Conservation (phyloP, 2,329 filamentous ascomycete genomes). For the Leptographium wingfieldii region DNA sequence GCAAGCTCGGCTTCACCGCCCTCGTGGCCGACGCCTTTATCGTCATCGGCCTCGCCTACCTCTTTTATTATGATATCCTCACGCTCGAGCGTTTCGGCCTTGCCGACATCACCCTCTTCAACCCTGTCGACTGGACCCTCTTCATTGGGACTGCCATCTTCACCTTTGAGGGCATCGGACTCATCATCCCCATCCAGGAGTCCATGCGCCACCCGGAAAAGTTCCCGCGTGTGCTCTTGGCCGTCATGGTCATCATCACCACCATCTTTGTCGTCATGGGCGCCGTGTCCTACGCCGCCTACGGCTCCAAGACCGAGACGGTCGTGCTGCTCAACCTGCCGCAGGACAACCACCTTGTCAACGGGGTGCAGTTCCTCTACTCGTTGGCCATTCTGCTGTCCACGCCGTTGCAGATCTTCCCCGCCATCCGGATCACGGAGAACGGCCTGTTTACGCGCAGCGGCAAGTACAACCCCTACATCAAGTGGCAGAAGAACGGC, state of each 20-base stretch:
- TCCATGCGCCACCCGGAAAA: conserved; percentile 87
- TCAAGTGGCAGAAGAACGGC: conserved; percentile 99
- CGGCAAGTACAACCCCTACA: conserved; percentile 94
- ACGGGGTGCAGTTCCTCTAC: conserved; percentile 91
- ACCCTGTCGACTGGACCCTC: conserved; percentile 82
- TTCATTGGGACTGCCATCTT: conserved; percentile 99
- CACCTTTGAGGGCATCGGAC: conserved; percentile 93
- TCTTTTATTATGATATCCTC: conserved; percentile 89
- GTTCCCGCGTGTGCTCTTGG: conserved; percentile 77
- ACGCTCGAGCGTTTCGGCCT: conserved; percentile 68
- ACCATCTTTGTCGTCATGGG: conserved; percentile 84
- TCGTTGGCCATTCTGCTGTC: conserved; percentile 94
- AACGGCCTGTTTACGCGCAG: conserved; percentile 88
- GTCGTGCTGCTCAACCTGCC: conserved; percentile 94
- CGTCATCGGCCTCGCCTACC: conserved; percentile 76
- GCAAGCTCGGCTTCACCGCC: conserved; percentile 91
- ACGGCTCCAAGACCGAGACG: conserved; percentile 88
- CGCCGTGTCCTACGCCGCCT: conserved; percentile 88
- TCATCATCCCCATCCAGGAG: conserved; percentile 96
- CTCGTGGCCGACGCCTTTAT: conserved; percentile 92
- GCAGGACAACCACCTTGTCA: conserved; percentile 90
- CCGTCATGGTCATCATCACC: conserved; percentile 92
- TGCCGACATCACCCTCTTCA: conserved; percentile 82
- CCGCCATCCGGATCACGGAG: conserved; percentile 90
- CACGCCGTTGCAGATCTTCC: conserved; percentile 93